Conservation (phyloP, 2,329 filamentous ascomycete genomes). For the Sporothrix pseudoabietina region DNA sequence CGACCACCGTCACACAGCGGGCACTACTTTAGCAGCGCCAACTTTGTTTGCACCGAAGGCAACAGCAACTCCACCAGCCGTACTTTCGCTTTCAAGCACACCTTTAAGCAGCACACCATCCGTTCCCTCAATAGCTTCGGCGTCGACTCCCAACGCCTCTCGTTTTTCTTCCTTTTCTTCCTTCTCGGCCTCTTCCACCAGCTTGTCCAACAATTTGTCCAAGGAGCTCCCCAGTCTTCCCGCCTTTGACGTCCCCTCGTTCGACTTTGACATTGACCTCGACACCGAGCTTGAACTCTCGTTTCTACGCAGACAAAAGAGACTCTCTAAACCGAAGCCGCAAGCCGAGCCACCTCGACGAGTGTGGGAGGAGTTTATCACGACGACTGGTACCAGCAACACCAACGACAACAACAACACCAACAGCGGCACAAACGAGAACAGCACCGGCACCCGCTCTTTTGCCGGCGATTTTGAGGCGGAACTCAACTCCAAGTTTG, state of each 20-base stretch:
- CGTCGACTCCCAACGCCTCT: conserved; percentile 26
- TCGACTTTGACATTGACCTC: conserved; percentile 55
- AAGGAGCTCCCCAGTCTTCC: conserved; percentile 46
- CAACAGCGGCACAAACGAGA: not conserved
- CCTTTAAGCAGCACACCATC: conserved; percentile 13
- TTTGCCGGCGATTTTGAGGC: conserved; percentile 17
- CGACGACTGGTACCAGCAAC: not conserved
- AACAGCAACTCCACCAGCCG: not conserved
- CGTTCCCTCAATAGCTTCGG: conserved; percentile 17
- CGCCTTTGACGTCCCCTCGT: conserved; percentile 55
- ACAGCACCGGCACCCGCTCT: not conserved
- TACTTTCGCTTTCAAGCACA: conserved; percentile 8
- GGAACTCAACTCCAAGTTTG: conserved; percentile 21
- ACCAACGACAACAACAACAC: not conserved
- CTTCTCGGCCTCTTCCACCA: conserved; percentile 1
- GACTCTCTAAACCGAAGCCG: not conserved
- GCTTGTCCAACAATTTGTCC: conserved; percentile 37
- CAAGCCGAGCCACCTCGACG: conserved; percentile 20
- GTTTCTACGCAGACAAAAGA: not conserved
- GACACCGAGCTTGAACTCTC: conserved; percentile 45
- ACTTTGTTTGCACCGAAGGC: conserved; percentile 30
- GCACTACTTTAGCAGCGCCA: conserved; percentile 25
- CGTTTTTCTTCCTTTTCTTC: not conserved
- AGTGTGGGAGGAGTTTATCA: conserved; percentile 34
- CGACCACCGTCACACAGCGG: conserved; percentile 30